Percentiles rank a stretch among this genome's conserved stretches.
phyloP scores from a whole-genome alignment of 441 rosid species.

The Flueggea neowawraea region DNA sequence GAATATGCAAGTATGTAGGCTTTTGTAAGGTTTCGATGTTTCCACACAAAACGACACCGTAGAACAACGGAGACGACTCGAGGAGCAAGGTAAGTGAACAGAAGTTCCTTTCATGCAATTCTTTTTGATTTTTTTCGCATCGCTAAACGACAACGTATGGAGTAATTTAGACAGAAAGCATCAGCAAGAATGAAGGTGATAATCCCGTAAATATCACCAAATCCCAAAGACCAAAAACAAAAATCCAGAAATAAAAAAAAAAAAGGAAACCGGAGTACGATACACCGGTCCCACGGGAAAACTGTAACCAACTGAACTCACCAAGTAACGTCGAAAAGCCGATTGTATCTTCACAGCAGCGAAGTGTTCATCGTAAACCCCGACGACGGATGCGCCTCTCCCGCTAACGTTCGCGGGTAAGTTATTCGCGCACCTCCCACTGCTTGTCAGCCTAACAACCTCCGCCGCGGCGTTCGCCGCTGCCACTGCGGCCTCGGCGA shows the following conservation, averaged over 20 bases:
- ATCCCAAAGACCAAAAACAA: constrained; percentile 3
- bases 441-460: constrained; percentile 63
- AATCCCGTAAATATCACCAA: constrained; percentile 19
- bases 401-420: constrained; percentile 24
- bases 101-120: too few species aligned
- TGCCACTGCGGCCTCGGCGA: constrained; percentile 69
- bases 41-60: constrained; percentile 20
- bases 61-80: constrained; percentile 15
- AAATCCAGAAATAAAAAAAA: too few species aligned
- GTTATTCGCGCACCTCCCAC: constrained; percentile 44
- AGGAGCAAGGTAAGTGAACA: background rate
- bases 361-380: constrained; percentile 17
- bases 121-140: background rate
- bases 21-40: constrained; percentile 4
- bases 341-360: constrained; percentile 36
- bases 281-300: too few species aligned
- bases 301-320: too few species aligned
- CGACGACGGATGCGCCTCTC: constrained; percentile 14
- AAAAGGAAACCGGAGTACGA: background rate
- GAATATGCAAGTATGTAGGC: background rate
- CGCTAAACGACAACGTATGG: constrained; percentile 14
- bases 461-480: constrained; percentile 80
- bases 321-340: too few species aligned
- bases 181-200: background rate
- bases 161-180: background rate